Conservation (phyloP, 163 green algal genomes). For the Chlamydomonas reinhardtii region DNA sequence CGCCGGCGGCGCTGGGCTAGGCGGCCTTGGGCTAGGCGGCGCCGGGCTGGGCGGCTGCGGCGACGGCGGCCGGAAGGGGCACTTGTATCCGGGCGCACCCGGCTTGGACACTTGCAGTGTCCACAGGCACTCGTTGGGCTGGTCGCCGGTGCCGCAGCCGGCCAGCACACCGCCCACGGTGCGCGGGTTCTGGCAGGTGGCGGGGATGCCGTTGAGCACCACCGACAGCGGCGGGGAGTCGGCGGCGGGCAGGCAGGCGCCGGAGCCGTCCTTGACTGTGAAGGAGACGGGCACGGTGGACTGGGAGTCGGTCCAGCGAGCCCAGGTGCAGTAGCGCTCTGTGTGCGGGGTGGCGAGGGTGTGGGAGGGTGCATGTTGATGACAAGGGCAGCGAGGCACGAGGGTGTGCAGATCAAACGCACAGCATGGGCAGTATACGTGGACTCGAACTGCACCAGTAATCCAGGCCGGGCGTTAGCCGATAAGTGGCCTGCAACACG, state of each 20-base stretch:
- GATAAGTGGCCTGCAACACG: too few species aligned
- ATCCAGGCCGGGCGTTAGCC: too few species aligned
- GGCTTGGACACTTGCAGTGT: background rate
- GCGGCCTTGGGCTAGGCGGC: background rate
- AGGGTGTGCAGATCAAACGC: too few species aligned
- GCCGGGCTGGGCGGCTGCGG: background rate
- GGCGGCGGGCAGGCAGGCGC: background rate
- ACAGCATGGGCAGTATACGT: too few species aligned
- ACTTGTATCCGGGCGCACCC: background rate
- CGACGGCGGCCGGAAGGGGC: background rate
- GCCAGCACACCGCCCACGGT: background rate
- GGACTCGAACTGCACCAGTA: too few species aligned
- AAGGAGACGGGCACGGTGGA: background rate
- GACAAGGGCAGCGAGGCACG: too few species aligned
- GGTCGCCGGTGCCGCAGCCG: constrained; percentile 11
- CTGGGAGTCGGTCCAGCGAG: background rate
- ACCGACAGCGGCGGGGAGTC: too few species aligned
- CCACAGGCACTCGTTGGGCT: constrained; percentile 15
- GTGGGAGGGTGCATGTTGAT: background rate
- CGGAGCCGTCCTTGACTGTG: constrained; percentile 16
- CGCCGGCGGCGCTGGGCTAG: constrained; percentile 1
- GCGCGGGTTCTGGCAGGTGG: background rate
- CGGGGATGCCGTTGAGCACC: background rate
- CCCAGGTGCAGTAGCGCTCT: constrained; percentile 25
- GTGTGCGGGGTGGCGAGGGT: background rate